Evolutionary conservation across 2,329 filamentous ascomycete species (phyloP).

Genomic region (Exophiala calicioides): DNA sequence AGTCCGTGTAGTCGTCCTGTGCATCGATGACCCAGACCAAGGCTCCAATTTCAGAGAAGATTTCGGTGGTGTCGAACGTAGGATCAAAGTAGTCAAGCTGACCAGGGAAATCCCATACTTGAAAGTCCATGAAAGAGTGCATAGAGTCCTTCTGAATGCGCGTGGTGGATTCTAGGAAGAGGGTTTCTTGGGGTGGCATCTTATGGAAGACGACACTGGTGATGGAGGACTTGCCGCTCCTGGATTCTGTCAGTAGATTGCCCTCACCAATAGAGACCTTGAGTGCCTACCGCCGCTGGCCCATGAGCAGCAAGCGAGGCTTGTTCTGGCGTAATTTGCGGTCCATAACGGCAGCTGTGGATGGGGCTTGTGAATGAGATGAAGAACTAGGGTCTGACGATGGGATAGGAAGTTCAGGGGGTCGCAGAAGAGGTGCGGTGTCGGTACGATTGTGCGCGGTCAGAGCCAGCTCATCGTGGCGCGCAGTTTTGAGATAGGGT

Average conservation of each 20-base stretch:
- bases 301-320: conserved; percentile 89
- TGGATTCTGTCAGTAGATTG: conserved; percentile 41
- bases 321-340: conserved; percentile 62
- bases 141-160: conserved; percentile 93
- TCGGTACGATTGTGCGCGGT: background rate
- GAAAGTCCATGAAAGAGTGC: conserved; percentile 98
- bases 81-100: conserved; percentile 91
- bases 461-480: conserved; percentile 12
- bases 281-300: conserved; percentile 74
- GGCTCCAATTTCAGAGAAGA: conserved; percentile 91
- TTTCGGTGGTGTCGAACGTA: conserved; percentile 77
- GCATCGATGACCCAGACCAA: conserved; percentile 98
- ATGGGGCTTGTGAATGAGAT: background rate
- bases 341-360: conserved; percentile 21
- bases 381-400: background rate
- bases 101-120: conserved; percentile 96
- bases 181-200: conserved; percentile 88
- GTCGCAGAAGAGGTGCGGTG: conserved; percentile 1
- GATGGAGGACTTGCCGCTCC: conserved; percentile 97
- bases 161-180: conserved; percentile 93
- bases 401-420: background rate
- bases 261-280: background rate
- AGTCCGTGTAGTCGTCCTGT: conserved; percentile 95
- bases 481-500: conserved; percentile 11
- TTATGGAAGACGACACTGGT: conserved; percentile 99